Conservation (phyloP, 2,329 filamentous ascomycete genomes). For the Trichoderma endophyticum region DNA sequence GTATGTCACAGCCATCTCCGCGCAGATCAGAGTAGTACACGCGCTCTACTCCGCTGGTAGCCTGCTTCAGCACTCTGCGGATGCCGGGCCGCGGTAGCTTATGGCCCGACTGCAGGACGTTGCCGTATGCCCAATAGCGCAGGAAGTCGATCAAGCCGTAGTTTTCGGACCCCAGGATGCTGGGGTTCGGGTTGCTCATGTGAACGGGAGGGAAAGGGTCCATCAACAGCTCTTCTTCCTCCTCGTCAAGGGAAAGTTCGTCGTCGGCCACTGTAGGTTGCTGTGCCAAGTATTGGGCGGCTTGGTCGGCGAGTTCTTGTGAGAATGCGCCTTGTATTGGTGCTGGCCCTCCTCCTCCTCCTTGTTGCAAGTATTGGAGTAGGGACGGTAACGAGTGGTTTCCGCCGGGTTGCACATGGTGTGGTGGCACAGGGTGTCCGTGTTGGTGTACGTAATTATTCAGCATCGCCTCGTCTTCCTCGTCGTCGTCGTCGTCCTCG, state of each 20-base stretch:
- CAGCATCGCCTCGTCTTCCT: background rate
- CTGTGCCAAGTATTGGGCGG: background rate
- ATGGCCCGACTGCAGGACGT: background rate
- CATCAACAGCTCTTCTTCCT: slow-evolving; percentile 3
- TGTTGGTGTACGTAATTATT: background rate
- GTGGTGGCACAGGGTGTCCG: background rate
- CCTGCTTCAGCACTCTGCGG: slow-evolving; percentile 34
- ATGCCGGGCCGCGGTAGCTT: slow-evolving; percentile 29
- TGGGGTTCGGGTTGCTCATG: slow-evolving; percentile 35
- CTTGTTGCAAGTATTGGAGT: background rate
- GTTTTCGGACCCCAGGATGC: slow-evolving; percentile 48
- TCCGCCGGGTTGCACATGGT: background rate
- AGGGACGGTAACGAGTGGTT: background rate
- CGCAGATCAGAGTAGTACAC: slow-evolving; percentile 46
- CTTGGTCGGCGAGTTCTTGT: background rate
- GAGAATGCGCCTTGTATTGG: background rate
- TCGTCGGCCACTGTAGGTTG: background rate
- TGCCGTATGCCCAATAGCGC: slow-evolving; percentile 43
- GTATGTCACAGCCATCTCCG: slow-evolving; percentile 57
- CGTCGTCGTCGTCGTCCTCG: background rate
- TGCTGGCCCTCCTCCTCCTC: background rate
- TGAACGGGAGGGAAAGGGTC: slow-evolving; percentile 22
- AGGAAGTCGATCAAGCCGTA: slow-evolving; percentile 50
- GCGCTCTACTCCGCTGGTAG: slow-evolving; percentile 22
- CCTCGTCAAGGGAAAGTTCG: background rate